These are phyloP conservation scores for Blastocystis sp. DNA, from an alignment of 352 stramenopile species.

Conservation along the genomic window DNA sequence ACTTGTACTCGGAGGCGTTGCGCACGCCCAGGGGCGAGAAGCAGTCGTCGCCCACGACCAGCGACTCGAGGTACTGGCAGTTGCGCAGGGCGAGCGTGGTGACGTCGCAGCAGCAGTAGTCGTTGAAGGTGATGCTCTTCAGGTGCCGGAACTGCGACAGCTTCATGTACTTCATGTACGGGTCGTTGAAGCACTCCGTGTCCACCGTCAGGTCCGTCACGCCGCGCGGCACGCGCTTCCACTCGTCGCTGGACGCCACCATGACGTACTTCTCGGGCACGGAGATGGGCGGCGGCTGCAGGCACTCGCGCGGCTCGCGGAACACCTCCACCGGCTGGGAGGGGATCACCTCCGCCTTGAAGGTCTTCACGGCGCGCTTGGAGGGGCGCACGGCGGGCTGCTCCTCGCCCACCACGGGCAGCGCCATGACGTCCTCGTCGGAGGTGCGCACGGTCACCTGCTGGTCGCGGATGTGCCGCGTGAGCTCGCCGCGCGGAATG, in stretches of 20 bases:
- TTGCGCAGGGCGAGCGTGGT: neutral
- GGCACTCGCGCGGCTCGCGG: neutral
- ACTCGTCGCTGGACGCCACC: neutral
- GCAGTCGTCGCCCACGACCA: neutral
- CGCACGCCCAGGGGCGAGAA: neutral
- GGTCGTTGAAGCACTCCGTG: slow-evolving; percentile 3
- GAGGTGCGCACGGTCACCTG: neutral
- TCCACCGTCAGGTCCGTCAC: neutral
- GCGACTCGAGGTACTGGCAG: neutral
- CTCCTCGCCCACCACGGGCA: neutral
- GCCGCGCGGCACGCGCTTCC: neutral
- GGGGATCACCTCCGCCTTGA: neutral
- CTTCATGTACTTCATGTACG: slow-evolving; percentile 13
- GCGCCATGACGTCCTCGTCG: neutral
- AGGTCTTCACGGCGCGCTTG: neutral
- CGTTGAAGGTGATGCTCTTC: slow-evolving; percentile 2
- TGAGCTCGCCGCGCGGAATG: neutral
- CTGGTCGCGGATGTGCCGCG: neutral
- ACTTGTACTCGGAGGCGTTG: neutral
- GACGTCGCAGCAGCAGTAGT: neutral
- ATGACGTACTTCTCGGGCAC: neutral
- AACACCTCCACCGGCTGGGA: neutral
- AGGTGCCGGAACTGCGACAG: neutral
- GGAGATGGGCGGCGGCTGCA: neutral
- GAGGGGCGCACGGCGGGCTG: no score